Percentiles rank a stretch among this genome's conserved stretches.
phyloP scores from a whole-genome alignment of 768 basidiomycete species.

The Leucosporidium scottii region DNA sequence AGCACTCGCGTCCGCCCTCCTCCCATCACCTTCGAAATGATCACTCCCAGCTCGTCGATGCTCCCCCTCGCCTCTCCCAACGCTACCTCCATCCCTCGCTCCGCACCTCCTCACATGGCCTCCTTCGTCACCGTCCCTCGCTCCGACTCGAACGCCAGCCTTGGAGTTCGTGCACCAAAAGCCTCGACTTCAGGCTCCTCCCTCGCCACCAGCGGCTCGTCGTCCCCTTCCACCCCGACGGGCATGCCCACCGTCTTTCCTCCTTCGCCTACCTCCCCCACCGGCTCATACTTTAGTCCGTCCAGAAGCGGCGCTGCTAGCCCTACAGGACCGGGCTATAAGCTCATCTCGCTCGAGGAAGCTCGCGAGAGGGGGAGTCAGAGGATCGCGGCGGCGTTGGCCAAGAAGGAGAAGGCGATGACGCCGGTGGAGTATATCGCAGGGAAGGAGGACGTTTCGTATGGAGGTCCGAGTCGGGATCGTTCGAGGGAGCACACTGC shows the following conservation, averaged over 20 bases:
- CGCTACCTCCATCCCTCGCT: background rate
- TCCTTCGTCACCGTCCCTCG: slow-evolving; percentile 2
- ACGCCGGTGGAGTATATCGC: slow-evolving; percentile 6
- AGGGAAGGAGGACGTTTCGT: background rate
- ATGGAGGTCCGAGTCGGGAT: background rate
- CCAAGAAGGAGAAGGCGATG: slow-evolving; percentile 2
- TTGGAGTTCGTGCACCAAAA: background rate
- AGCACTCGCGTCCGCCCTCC: background rate
- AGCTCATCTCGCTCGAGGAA: slow-evolving; percentile 31
- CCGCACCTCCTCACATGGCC: slow-evolving; percentile 15
- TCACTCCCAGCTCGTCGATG: background rate
- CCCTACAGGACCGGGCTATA: slow-evolving; percentile 7
- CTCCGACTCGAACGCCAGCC: slow-evolving; percentile 17
- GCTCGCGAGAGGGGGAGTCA: slow-evolving; percentile 14
- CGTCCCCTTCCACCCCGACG: too few species aligned
- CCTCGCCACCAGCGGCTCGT: too few species aligned
- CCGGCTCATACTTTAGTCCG: too few species aligned
- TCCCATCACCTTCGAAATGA: slow-evolving; percentile 11
- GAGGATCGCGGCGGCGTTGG: background rate
- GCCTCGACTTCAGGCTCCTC: too few species aligned
- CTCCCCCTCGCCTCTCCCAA: background rate
- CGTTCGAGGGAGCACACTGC: slow-evolving; percentile 3
- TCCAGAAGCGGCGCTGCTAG: too few species aligned
- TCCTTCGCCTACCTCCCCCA: too few species aligned
- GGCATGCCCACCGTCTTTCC: too few species aligned